Base-by-base conservation (phyloP, 2,329 filamentous ascomycete genomes). In the Hypoxylon sp. region DNA sequence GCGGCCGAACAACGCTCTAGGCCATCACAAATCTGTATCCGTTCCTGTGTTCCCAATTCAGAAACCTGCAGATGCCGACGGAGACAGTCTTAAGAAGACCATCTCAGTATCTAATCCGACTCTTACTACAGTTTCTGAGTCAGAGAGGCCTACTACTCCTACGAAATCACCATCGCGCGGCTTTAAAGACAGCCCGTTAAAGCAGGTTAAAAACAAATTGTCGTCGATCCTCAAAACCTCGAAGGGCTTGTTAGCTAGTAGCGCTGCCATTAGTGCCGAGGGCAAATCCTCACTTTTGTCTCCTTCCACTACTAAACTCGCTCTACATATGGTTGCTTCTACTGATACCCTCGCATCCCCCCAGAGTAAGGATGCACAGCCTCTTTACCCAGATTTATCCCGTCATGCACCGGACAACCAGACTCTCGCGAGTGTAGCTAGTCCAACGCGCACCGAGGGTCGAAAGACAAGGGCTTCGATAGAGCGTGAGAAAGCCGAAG, bases 141-240 rank as follows among this genome's bases (percentile, higher is more conserved):
- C 76, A 6, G 77, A 77, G 13, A 74, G 68, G 7, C 75, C 87
- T 78, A 81, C 87, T 78, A 82, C 86, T 70, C 78, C 82, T 2
- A 88, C 86, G 0, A 89, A 88, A 72, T 89, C 88, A 0, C 87
- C 87, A 0, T 83, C 86, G 4, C 82, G 87, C 60, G 82, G 78
- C 53, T 84, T 88, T 73, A 84, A 86, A 6, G 94, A 97, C 72
- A 95, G 92, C 65, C 93, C 93, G 4, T 80, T 98, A 65, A 97
- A 94, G 79, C 93, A 96, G 56, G 94, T 96, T 29, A 98, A 97
- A 82, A 93, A 92, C 76, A 97, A 94, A 78, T 85, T 98, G 52
- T 97, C 95, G 51, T 97, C 94, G 8, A 94, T 97, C 66, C 84
- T 98, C 74, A 94, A 94, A 80, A 92, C 91, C 61, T 96, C 94